phyloP scores from a whole-genome alignment of 192 early-diverging fungal genomes.

The Lunasporangiospora selenospora region DNA sequence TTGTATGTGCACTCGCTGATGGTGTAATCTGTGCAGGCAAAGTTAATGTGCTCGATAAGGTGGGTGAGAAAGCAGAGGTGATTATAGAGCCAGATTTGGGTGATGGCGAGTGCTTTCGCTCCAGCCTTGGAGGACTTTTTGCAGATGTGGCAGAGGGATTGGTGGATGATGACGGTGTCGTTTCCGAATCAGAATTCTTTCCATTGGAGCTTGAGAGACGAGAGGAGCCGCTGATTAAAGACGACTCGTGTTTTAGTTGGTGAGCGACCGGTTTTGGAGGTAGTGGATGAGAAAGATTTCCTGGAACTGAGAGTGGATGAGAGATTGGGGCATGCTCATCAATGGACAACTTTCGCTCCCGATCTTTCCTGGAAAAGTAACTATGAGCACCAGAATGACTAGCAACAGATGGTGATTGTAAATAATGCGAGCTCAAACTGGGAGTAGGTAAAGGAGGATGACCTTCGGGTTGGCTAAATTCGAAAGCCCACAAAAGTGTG shows the following conservation, averaged over 20 bases:
- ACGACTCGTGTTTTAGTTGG: constrained; percentile 19
- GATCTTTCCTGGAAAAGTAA: constrained; percentile 41
- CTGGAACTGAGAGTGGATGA: background rate
- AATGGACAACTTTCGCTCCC: constrained; percentile 33
- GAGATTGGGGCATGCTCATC: constrained; percentile 20
- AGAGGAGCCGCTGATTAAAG: constrained; percentile 12
- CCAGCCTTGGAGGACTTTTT: background rate
- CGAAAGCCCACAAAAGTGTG: too few relatives aligned
- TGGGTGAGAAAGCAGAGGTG: background rate
- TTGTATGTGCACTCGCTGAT: background rate
- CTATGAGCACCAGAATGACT: constrained; percentile 26
- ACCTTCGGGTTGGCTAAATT: constrained; percentile 4
- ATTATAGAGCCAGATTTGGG: background rate
- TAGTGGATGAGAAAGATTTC: constrained; percentile 35
- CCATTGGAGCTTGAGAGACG: background rate
- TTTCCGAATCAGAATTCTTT: background rate
- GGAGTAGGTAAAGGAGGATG: constrained; percentile 26
- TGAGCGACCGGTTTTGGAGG: constrained; percentile 45
- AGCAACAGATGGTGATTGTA: constrained; percentile 36
- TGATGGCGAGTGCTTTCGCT: background rate
- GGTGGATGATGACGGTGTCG: background rate
- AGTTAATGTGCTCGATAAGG: background rate
- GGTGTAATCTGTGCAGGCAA: background rate
- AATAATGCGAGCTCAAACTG: constrained; percentile 25
- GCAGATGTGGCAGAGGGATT: background rate